phyloP scores from a whole-genome alignment of 306 rosid species.

The Cajanus cajan region DNA sequence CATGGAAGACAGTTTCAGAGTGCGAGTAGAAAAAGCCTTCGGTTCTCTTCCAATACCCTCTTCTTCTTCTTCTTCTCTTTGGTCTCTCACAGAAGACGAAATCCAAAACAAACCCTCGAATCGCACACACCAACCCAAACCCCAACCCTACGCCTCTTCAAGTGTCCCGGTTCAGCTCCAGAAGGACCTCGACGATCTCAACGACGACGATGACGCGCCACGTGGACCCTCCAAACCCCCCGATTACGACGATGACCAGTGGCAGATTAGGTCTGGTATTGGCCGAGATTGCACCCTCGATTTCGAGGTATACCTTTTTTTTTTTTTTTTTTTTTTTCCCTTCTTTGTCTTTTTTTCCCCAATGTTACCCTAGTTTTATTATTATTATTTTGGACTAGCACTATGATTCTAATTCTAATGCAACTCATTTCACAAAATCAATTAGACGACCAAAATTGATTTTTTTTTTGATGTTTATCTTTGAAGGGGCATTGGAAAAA shows the following conservation, averaged over 20 bases:
- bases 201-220: slow-evolving; percentile 37
- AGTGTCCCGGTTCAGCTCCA: slow-evolving; percentile 29
- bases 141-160: slow-evolving; percentile 21
- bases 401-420: background rate
- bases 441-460: background rate
- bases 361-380: background rate
- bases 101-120: slow-evolving; percentile 39
- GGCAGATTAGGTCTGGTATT: slow-evolving; percentile 73
- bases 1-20: slow-evolving; percentile 46
- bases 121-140: slow-evolving; percentile 36
- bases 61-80: slow-evolving; percentile 46
- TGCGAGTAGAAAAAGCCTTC: slow-evolving; percentile 31
- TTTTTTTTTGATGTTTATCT: background rate
- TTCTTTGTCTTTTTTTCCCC: background rate
- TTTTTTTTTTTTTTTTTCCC: too few relatives aligned
- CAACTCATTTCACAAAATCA: background rate
- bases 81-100: slow-evolving; percentile 84
- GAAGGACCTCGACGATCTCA: slow-evolving; percentile 57
- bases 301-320: slow-evolving; percentile 57
- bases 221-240: slow-evolving; percentile 44
- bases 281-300: slow-evolving; percentile 87
- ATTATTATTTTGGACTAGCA: background rate
- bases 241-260: slow-evolving; percentile 76
- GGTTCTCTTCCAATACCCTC: slow-evolving; percentile 41
- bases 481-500: background rate